A percentile compares a stretch with the other conserved stretches of the same genome.
Evolutionary conservation across 306 rosid species (phyloP).

Genomic region (Benincasa hispida): DNA sequence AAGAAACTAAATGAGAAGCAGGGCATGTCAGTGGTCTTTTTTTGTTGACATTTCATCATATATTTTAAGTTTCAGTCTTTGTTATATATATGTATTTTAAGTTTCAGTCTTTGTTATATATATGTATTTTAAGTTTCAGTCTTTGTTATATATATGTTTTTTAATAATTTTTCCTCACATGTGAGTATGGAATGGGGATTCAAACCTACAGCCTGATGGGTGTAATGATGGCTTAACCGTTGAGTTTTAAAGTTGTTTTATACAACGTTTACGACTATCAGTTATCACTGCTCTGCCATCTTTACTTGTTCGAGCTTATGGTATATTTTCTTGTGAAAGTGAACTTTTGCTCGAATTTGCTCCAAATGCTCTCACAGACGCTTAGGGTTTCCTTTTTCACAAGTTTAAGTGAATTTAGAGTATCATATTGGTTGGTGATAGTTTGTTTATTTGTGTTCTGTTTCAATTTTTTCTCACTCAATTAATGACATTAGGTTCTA

Average conservation of each 20-base stretch:
- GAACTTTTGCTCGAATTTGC: background rate
- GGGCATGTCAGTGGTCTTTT: background rate
- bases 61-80: background rate
- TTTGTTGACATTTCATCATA: background rate
- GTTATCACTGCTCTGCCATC: background rate
- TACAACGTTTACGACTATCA: background rate
- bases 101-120: background rate
- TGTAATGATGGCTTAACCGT: too few relatives aligned
- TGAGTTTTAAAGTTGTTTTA: background rate
- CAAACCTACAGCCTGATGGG: too few relatives aligned
- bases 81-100: background rate
- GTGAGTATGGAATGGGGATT: too few relatives aligned
- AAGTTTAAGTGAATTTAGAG: background rate
- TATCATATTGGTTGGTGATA: background rate
- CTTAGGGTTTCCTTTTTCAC: background rate
- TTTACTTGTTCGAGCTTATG: background rate
- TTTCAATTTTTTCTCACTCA: constrained; percentile 9
- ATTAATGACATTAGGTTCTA: constrained; percentile 48
- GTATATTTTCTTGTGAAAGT: background rate
- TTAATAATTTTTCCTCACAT: too few relatives aligned
- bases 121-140: background rate
- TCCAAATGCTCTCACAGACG: background rate
- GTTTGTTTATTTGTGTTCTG: background rate
- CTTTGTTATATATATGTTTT: background rate
- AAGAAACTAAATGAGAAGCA: background rate